Conservation (phyloP, 2,329 filamentous ascomycete species). For the Akanthomyces lecanii region DNA sequence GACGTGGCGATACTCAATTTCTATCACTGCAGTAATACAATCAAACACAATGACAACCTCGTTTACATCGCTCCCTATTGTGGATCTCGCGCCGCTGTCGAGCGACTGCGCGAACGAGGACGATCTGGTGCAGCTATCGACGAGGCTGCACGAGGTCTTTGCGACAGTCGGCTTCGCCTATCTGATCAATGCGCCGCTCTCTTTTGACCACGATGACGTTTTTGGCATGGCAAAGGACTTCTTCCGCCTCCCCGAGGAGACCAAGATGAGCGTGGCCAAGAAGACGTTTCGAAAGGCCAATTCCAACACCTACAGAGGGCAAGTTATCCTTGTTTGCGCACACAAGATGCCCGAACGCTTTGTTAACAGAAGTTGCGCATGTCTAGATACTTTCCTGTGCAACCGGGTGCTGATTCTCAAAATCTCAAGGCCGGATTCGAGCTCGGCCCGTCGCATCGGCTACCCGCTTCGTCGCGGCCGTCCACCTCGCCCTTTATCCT, state of each 20-base stretch:
- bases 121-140: slow-evolving; percentile 30
- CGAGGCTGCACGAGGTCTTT: slow-evolving; percentile 37
- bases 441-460: slow-evolving; percentile 30
- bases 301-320: slow-evolving; percentile 41
- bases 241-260: slow-evolving; percentile 32
- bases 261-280: slow-evolving; percentile 40
- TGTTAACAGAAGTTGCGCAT: not conserved
- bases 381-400: slow-evolving; percentile 40
- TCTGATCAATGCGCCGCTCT: slow-evolving; percentile 38
- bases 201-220: slow-evolving; percentile 38
- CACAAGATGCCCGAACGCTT: not conserved
- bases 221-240: slow-evolving; percentile 37
- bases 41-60: slow-evolving; percentile 32
- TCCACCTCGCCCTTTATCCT: slow-evolving; percentile 17
- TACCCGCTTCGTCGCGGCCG: slow-evolving; percentile 14
- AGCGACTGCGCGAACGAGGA: slow-evolving; percentile 24
- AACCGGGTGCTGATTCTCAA: slow-evolving; percentile 32
- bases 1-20: not conserved
- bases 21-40: not conserved
- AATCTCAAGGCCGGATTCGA: slow-evolving; percentile 46
- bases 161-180: slow-evolving; percentile 44
- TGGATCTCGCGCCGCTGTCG: slow-evolving; percentile 35
- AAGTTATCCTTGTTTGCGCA: not conserved
- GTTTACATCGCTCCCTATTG: slow-evolving; percentile 39
- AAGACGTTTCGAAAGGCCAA: slow-evolving; percentile 36